Conservation (phyloP, 257 asterid genomes). For the Mentha longifolia region DNA sequence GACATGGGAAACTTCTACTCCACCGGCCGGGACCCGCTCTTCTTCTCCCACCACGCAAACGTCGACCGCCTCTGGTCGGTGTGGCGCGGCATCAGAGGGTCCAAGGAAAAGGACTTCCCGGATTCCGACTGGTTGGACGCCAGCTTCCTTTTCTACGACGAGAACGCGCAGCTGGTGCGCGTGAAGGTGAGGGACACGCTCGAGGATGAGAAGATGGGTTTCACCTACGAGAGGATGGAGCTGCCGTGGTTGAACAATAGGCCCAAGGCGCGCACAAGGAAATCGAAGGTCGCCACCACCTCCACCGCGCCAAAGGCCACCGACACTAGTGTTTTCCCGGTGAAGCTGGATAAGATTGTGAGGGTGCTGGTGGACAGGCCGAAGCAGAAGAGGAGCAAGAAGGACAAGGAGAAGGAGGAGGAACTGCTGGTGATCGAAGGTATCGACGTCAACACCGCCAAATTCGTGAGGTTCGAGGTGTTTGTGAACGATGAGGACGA, state of each 20-base stretch:
- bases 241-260: slow-evolving; percentile 43
- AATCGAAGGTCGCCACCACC: slow-evolving; percentile 16
- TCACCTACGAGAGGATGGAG: slow-evolving; percentile 35
- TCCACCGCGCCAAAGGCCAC: slow-evolving; percentile 24
- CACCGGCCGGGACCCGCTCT: slow-evolving; percentile 40
- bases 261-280: slow-evolving; percentile 36
- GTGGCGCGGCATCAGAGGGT: slow-evolving; percentile 33
- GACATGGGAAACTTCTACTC: slow-evolving; percentile 59
- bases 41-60: slow-evolving; percentile 50
- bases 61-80: slow-evolving; percentile 47
- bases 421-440: slow-evolving; percentile 54
- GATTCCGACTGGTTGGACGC: slow-evolving; percentile 44
- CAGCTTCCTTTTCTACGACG: slow-evolving; percentile 49
- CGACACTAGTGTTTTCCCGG: slow-evolving; percentile 34
- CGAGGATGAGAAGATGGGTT: slow-evolving; percentile 42
- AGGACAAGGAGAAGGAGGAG: slow-evolving; percentile 40
- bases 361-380: slow-evolving; percentile 52
- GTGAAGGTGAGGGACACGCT: slow-evolving; percentile 41
- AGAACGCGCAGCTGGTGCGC: slow-evolving; percentile 44
- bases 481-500: slow-evolving; percentile 57
- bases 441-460: slow-evolving; percentile 37
- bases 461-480: slow-evolving; percentile 48
- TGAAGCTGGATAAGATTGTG: slow-evolving; percentile 40
- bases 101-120: slow-evolving; percentile 17
- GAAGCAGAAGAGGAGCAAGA: slow-evolving; percentile 33